Evolutionary conservation across 2,329 filamentous ascomycete species (phyloP), one percentile per base, ranked within the genome.

Genomic region (Hawksworthiomyces lignivorus): DNA sequence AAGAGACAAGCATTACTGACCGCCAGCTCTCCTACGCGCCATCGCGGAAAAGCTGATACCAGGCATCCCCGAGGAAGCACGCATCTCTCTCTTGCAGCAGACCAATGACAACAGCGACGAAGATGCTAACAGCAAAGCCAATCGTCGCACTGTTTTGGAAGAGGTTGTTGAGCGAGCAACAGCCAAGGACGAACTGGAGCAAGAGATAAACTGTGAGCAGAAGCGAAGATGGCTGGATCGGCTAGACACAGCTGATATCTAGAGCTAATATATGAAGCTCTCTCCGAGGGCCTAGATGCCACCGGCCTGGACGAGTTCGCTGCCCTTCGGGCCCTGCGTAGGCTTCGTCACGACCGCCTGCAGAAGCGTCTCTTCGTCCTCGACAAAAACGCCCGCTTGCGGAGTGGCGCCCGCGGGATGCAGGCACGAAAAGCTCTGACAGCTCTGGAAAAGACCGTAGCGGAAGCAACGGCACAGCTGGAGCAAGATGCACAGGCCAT

Each of bases 21-120:
- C 20, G 12, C 19, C 34, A 84, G 80, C 84, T 1, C 62, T 90
- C 7, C 65, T 92, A 14, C 77, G 77, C 54, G 85, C 87, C 2
- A 80, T 94, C 50, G 82, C 80, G 5, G 80, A 87, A 47, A 86
- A 86, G 53, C 69, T 88, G 26, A 83, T 94, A 14, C 85, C 87
- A 0, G 86, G 84, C 0, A 80, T 88, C 29, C 77, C 82, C 0
- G 73, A 82, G 50, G 65, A 73, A 22, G 77, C 79, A 0, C 71
- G 79, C 18, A 72, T 87, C 32, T 72, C 80, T 0, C 76, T 87
- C 35, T 58, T 88, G 11, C 82, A 86, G 50, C 84, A 88, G 61
- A 85, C 78, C 0, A 64, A 5, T 17, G 15, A 65, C 7, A 62
- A 70, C 12, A 59, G 57, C 4, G 56, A 64, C 10, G 44, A 47